These are phyloP conservation scores for Microsporum canis DNA, from an alignment of 2,329 filamentous ascomycete species.

Conservation along the genomic window DNA sequence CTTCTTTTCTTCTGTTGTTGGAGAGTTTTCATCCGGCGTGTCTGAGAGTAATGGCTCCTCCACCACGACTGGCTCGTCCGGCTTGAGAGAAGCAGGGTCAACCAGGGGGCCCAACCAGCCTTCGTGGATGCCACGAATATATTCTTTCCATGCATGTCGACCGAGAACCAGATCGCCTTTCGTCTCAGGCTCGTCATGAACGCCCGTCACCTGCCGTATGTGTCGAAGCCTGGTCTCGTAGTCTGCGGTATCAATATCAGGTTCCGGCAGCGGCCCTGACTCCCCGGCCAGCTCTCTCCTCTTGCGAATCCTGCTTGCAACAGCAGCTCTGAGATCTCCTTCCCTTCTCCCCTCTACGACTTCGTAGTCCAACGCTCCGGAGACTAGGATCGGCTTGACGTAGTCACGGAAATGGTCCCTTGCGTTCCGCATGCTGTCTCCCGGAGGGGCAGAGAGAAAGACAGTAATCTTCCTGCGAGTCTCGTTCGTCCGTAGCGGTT, in stretches of 20 bases:
- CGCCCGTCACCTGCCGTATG: slow-evolving; percentile 53
- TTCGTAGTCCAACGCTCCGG: slow-evolving; percentile 88
- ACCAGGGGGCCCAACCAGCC: slow-evolving; percentile 86
- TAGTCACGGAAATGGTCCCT: slow-evolving; percentile 95
- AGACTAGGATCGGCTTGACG: slow-evolving; percentile 81
- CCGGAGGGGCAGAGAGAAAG: slow-evolving; percentile 74
- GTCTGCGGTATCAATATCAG: slow-evolving; percentile 26
- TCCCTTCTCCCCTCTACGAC: slow-evolving; percentile 85
- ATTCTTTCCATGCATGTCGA: slow-evolving; percentile 94
- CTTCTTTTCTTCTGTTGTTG: slow-evolving; percentile 34
- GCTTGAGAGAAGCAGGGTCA: slow-evolving; percentile 22
- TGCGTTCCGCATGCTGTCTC: slow-evolving; percentile 70
- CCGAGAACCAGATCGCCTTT: slow-evolving; percentile 82
- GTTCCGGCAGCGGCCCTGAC: slow-evolving; percentile 33
- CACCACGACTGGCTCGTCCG: not conserved
- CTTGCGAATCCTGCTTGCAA: slow-evolving; percentile 74
- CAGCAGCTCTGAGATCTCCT: slow-evolving; percentile 78
- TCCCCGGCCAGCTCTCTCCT: slow-evolving; percentile 50
- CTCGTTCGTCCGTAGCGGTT: slow-evolving; percentile 59
- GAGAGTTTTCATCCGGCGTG: not conserved
- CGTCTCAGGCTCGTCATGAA: slow-evolving; percentile 60
- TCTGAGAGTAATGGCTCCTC: not conserved
- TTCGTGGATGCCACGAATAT: slow-evolving; percentile 83
- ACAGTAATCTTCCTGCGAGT: slow-evolving; percentile 78
- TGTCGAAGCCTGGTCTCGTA: slow-evolving; percentile 52